A percentile compares a stretch with the other conserved stretches of the same genome.
phyloP scores from a whole-genome alignment of 345 rosid species.

The Pugionium dolabratum region DNA sequence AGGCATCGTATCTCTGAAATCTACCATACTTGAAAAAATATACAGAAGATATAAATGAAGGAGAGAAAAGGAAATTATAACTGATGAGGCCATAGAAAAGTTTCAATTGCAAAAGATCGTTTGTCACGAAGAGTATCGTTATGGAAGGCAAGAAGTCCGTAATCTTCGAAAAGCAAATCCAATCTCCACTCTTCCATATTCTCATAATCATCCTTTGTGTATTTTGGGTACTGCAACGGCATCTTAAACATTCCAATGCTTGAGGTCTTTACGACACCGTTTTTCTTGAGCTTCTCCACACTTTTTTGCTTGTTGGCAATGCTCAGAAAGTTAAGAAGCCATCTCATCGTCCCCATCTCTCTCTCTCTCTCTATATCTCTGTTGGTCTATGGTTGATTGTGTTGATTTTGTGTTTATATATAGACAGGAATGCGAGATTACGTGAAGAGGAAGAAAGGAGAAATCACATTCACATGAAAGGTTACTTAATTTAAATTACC shows the following conservation, averaged over 20 bases:
- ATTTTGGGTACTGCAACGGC: slow-evolving; percentile 75
- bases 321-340: slow-evolving; percentile 54
- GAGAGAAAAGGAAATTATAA: not conserved
- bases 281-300: slow-evolving; percentile 18
- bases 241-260: slow-evolving; percentile 46
- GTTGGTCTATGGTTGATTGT: not conserved
- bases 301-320: slow-evolving; percentile 34
- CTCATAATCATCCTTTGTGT: slow-evolving; percentile 59
- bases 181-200: slow-evolving; percentile 75
- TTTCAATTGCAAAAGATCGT: slow-evolving; percentile 57
- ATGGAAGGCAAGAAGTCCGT: slow-evolving; percentile 47
- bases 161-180: slow-evolving; percentile 56
- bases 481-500: not conserved
- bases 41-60: not conserved
- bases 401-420: slow-evolving; percentile 21
- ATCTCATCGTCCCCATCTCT: slow-evolving; percentile 42
- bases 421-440: not conserved
- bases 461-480: not conserved
- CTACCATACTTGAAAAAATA: too few species aligned
- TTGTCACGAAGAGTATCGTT: slow-evolving; percentile 50
- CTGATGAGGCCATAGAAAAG: slow-evolving; percentile 61
- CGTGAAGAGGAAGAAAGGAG: slow-evolving; percentile 29
- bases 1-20: too few species aligned
- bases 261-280: slow-evolving; percentile 26
- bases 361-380: not conserved